Conservation (phyloP, 1,284 basidiomycete species). For the Ustilago tritici region DNA sequence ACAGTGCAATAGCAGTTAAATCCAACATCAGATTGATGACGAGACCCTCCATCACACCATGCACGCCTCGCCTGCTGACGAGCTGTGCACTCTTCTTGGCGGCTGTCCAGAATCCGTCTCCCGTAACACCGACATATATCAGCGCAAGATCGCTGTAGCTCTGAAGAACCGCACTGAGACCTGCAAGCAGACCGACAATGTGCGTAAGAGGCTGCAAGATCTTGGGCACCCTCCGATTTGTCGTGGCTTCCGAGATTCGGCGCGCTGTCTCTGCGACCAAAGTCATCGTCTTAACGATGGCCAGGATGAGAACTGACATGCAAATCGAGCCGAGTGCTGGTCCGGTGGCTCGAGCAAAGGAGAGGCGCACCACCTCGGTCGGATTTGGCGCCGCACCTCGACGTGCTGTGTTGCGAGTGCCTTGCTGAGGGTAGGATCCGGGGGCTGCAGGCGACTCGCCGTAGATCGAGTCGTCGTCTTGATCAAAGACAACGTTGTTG, state of each 20-base stretch:
- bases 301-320: conserved; percentile 81
- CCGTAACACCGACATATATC: conserved; percentile 86
- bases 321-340: conserved; percentile 84
- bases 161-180: conserved; percentile 71
- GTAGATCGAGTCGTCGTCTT: conserved; percentile 50
- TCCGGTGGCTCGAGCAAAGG: conserved; percentile 81
- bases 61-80: conserved; percentile 71
- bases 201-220: conserved; percentile 70
- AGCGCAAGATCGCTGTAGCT: conserved; percentile 79
- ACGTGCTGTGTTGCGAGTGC: conserved; percentile 4
- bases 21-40: conserved; percentile 76
- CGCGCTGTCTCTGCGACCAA: conserved; percentile 73
- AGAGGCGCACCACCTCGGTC: conserved; percentile 79
- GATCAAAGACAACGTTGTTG: conserved; percentile 26
- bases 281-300: conserved; percentile 74
- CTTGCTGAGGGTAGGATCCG: conserved; percentile 29
- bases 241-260: conserved; percentile 41
- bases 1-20: conserved; percentile 81
- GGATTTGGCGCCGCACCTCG: conserved; percentile 42
- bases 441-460: conserved; percentile 34
- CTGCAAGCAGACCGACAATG: conserved; percentile 77
- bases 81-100: conserved; percentile 78
- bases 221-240: conserved; percentile 52
- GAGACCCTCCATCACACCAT: conserved; percentile 71
- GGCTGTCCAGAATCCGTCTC: conserved; percentile 82